Percentiles rank a stretch among this genome's conserved stretches.
phyloP scores from a whole-genome alignment of 345 rosid species.

The Camelina sativa region DNA sequence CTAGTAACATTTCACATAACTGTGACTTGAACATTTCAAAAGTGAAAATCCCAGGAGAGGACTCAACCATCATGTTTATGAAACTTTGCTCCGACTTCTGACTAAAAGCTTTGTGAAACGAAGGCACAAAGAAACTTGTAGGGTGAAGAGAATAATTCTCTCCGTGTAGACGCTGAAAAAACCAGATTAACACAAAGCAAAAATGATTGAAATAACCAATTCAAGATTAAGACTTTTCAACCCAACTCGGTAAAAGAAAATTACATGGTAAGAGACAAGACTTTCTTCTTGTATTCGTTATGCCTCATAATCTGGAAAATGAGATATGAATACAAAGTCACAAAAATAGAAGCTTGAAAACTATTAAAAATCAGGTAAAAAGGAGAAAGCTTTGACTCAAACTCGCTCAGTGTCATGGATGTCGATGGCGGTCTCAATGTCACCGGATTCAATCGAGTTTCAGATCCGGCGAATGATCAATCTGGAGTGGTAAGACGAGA shows the following conservation, averaged over 20 bases:
- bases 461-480: conserved; percentile 83
- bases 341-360: neutral
- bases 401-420: conserved; percentile 65
- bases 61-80: conserved; percentile 64
- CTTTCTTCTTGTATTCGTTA: conserved; percentile 3
- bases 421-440: conserved; percentile 68
- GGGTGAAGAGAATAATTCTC: conserved; percentile 69
- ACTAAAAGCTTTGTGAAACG: conserved; percentile 69
- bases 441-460: conserved; percentile 69
- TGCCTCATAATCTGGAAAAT: conserved; percentile 42
- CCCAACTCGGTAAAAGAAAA: neutral
- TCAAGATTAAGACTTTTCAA: neutral
- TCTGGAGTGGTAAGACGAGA: conserved; percentile 68
- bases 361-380: neutral
- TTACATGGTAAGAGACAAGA: conserved; percentile 44
- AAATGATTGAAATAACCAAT: conserved; percentile 17
- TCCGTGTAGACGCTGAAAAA: conserved; percentile 69
- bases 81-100: conserved; percentile 66
- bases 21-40: conserved; percentile 84
- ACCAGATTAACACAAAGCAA: conserved; percentile 10
- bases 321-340: conserved; percentile 9
- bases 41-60: conserved; percentile 68
- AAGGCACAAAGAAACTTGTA: conserved; percentile 64
- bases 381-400: conserved; percentile 50
- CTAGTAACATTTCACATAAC: conserved; percentile 69